phyloP scores from a whole-genome alignment of 495 filamentous ascomycete genomes.

The Neurospora sp. region DNA sequence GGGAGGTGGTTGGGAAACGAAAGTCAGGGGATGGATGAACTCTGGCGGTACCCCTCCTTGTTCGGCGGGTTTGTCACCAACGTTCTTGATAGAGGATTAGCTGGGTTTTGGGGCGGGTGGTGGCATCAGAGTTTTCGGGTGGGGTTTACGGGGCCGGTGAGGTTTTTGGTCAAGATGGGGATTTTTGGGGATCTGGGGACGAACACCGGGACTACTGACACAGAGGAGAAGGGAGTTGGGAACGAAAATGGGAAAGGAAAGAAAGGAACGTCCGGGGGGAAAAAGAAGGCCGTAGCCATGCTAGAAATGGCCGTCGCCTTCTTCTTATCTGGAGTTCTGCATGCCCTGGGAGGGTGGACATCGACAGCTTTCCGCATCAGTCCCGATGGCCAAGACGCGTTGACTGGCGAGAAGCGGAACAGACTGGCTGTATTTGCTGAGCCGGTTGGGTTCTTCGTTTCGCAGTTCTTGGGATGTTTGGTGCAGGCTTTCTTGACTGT shows the following conservation, averaged over 20 bases:
- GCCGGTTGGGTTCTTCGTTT: slow-evolving; percentile 43
- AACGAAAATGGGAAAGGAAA: too few relatives aligned
- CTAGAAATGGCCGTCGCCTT: slow-evolving; percentile 40
- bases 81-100: slow-evolving; percentile 55
- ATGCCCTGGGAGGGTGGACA: slow-evolving; percentile 47
- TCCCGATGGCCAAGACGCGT: too few relatives aligned
- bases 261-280: too few relatives aligned
- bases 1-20: slow-evolving; percentile 32
- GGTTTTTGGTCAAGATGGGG: slow-evolving; percentile 30
- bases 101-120: slow-evolving; percentile 71
- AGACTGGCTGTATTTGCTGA: slow-evolving; percentile 27
- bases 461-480: slow-evolving; percentile 45
- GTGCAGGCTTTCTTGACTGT: slow-evolving; percentile 28
- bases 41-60: slow-evolving; percentile 56
- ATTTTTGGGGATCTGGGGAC: too few relatives aligned
- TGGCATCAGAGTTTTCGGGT: slow-evolving; percentile 85
- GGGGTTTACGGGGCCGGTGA: slow-evolving; percentile 50
- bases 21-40: slow-evolving; percentile 14
- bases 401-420: too few relatives aligned
- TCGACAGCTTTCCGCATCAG: slow-evolving; percentile 8
- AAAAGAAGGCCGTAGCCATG: neutral
- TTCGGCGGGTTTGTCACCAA: slow-evolving; percentile 44
- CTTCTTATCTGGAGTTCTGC: slow-evolving; percentile 47
- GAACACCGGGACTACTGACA: too few relatives aligned
- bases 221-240: too few relatives aligned